Evolutionary conservation across 352 stramenopile genomes (phyloP).

Genomic region (Pythium sp.): DNA sequence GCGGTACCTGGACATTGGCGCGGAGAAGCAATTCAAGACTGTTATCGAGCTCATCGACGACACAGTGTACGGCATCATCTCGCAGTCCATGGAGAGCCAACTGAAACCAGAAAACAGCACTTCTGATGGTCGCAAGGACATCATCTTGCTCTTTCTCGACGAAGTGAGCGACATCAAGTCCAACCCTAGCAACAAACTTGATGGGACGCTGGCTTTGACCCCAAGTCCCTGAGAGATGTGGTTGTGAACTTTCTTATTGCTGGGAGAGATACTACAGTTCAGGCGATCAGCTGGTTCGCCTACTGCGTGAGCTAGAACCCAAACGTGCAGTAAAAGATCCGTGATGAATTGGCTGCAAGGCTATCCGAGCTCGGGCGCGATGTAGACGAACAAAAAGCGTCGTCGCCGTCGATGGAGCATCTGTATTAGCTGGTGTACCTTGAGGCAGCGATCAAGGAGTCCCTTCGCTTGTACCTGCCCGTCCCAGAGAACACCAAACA

Average conservation of each 20-base stretch:
- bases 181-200: background rate
- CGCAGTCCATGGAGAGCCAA: slow-evolving; percentile 21
- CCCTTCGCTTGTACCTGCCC: background rate
- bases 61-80: slow-evolving; percentile 35
- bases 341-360: background rate
- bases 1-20: slow-evolving; percentile 25
- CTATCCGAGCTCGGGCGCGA: background rate
- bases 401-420: background rate
- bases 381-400: background rate
- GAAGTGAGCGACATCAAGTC: slow-evolving; percentile 14
- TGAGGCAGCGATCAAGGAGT: background rate
- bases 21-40: slow-evolving; percentile 19
- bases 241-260: slow-evolving; percentile 52
- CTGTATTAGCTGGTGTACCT: background rate
- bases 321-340: background rate
- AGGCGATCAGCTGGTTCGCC: slow-evolving; percentile 41
- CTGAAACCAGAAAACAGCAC: background rate
- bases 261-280: slow-evolving; percentile 41
- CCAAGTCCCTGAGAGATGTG: slow-evolving; percentile 31
- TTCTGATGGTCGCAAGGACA: slow-evolving; percentile 15
- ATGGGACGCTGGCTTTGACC: background rate
- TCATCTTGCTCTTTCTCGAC: slow-evolving; percentile 50
- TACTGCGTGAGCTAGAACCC: slow-evolving; percentile 19
- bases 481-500: background rate
- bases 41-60: slow-evolving; percentile 34